Percentiles rank a stretch among this genome's conserved stretches.
Conservation (phyloP, 371 early-diverging fungal species). For the Parasitella parasitica region DNA sequence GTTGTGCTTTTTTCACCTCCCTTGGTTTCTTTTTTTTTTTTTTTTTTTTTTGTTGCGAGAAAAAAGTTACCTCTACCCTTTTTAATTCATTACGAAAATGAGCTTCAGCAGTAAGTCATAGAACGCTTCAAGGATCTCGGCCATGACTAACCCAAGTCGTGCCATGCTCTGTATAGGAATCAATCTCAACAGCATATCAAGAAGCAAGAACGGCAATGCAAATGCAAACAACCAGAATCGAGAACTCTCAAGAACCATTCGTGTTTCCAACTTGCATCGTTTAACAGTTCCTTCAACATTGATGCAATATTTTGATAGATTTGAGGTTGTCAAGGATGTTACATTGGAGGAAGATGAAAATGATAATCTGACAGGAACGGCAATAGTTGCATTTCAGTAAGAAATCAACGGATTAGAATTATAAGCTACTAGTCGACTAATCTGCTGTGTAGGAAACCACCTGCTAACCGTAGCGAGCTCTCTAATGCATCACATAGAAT, state of each 20-base stretch:
- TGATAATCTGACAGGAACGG: not conserved
- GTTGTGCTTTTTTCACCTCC: not conserved
- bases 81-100: no score
- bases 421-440: no score
- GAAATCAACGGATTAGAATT: not conserved
- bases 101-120: no score
- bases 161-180: no score
- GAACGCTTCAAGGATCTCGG: no score
- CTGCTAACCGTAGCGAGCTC: not conserved
- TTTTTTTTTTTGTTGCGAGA: no score
- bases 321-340: not conserved
- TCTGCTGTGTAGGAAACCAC: not conserved
- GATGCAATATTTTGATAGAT: constrained; percentile 10
- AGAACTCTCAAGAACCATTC: not conserved
- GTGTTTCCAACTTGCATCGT: not conserved
- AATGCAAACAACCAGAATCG: not conserved
- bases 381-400: constrained; percentile 13
- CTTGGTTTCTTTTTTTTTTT: not conserved
- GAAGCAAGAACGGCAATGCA: not conserved
- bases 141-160: no score
- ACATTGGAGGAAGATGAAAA: constrained; percentile 7
- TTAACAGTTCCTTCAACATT: constrained; percentile 7
- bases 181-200: no score
- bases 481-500: not conserved
- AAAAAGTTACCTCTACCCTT: no score